Evolutionary conservation across 176 grass and related monocot species (phyloP), one percentile per base, ranked within the genome.

Genomic region (Phragmites australis): DNA sequence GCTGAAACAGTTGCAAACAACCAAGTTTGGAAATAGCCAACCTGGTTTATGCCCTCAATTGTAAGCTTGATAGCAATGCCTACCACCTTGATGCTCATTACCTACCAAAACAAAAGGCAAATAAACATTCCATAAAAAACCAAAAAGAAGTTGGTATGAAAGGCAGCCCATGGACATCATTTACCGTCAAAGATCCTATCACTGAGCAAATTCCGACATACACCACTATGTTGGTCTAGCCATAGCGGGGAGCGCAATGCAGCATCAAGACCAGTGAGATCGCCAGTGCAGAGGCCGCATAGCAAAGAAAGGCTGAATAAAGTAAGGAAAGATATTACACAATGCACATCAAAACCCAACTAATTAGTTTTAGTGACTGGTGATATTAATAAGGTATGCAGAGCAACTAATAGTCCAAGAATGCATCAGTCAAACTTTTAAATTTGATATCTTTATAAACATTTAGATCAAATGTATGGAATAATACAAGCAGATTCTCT

Each of bases 151-250:
- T 49, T 50, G 12, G 74, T 15, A 15, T 22, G 25, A 72, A 69
- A 49, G 15, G 47, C 23, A 56, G 56, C 25, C 4, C 14, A 13
- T 37, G 34, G 34, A 75, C 21, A 76, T 42, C 39, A 91, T 49
- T 84, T 91, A 94, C 93, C 80, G 93, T 94, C 76, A 94, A 63
- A 66, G 93, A 94, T 87, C 93, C 93, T 85, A 92, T 85, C 39
- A 83, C 89, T 10, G 89, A 94, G 72, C 93, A 94, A 65, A 94
- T 92, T 29, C 89, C 84, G 52, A 94, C 74, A 80, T 94, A 94
- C 13, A 94, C 87, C 77, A 92, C 80, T 83, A 94, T 92, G 82
- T 94, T 94, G 19, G 84, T 87, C 58, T 94, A 86, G 45, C 93
- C 93, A 80, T 85, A 88, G 42, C 89, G 85, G 50, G 93, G 93